A percentile compares a stretch with the other conserved stretches of the same genome.
Evolutionary conservation across 2,329 filamentous ascomycete species (phyloP).

Genomic region (Penicillium sp.): DNA sequence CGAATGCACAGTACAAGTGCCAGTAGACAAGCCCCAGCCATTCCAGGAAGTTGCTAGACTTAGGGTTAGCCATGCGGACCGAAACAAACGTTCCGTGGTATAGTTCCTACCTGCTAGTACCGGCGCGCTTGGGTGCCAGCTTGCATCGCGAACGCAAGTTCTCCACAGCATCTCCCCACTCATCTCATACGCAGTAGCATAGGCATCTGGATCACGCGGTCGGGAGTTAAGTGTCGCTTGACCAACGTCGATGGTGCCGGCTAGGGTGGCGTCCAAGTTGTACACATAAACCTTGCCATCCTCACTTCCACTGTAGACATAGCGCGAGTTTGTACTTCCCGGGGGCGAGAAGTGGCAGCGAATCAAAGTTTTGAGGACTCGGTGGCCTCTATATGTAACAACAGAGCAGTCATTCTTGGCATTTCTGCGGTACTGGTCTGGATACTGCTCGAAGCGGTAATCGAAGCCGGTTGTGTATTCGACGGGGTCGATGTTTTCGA

Average conservation of each 20-base stretch:
- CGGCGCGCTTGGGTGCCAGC: conserved; percentile 84
- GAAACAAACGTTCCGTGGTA: not conserved
- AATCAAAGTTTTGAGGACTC: conserved; percentile 84
- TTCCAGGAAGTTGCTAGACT: conserved; percentile 75
- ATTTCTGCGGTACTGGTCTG: conserved; percentile 54
- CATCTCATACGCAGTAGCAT: conserved; percentile 58
- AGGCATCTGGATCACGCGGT: conserved; percentile 54
- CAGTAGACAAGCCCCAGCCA: conserved; percentile 68
- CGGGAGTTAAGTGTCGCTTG: conserved; percentile 65
- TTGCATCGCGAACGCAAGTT: conserved; percentile 81
- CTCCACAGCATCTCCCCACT: conserved; percentile 62
- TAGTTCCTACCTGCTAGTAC: conserved; percentile 63
- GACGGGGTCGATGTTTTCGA: conserved; percentile 54
- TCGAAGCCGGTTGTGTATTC: conserved; percentile 61
- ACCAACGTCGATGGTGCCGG: conserved; percentile 74
- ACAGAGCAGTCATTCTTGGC: conserved; percentile 85
- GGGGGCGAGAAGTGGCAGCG: conserved; percentile 93
- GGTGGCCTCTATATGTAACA: conserved; percentile 90
- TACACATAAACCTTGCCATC: conserved; percentile 89
- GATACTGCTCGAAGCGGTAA: conserved; percentile 60
- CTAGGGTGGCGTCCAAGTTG: conserved; percentile 87
- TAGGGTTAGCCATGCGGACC: conserved; percentile 5
- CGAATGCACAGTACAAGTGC: conserved; percentile 74
- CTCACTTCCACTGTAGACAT: conserved; percentile 88
- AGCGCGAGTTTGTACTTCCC: conserved; percentile 79